phyloP scores from a whole-genome alignment of 345 rosid species.

The Melastoma malabathricum region DNA sequence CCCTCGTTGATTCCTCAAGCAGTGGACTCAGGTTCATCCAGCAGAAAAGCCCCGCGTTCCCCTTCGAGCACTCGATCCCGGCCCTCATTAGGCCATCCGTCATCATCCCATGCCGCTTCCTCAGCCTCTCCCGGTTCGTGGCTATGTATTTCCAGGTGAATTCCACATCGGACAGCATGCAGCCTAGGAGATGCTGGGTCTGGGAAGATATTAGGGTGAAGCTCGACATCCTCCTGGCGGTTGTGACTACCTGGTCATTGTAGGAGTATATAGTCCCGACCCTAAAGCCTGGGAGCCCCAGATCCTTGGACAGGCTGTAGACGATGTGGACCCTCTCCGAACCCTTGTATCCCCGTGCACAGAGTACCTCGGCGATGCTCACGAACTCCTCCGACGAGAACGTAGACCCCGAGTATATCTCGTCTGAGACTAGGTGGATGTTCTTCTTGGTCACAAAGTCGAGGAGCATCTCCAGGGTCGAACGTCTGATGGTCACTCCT shows the following conservation, averaged over 20 bases:
- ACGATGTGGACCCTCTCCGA: conserved; percentile 85
- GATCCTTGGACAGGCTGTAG: conserved; percentile 90
- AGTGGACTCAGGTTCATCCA: conserved; percentile 78
- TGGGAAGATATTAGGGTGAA: conserved; percentile 85
- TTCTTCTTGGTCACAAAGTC: conserved; percentile 54
- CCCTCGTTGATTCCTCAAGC: conserved; percentile 35
- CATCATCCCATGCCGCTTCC: conserved; percentile 54
- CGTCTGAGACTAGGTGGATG: conserved; percentile 85
- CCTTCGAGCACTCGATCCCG: conserved; percentile 73
- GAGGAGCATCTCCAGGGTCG: conserved; percentile 48
- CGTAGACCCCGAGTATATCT: conserved; percentile 85
- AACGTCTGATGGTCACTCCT: conserved; percentile 54
- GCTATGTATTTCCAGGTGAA: conserved; percentile 48
- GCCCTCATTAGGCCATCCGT: conserved; percentile 44
- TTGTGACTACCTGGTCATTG: conserved; percentile 65
- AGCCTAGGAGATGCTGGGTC: conserved; percentile 74
- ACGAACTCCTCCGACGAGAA: conserved; percentile 59
- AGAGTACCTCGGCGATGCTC: conserved; percentile 69
- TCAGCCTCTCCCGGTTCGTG: conserved; percentile 57
- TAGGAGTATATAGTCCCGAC: conserved; percentile 89
- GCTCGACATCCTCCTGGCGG: conserved; percentile 91
- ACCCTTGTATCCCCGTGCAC: conserved; percentile 18
- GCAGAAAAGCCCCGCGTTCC: conserved; percentile 88
- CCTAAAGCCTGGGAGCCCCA: conserved; percentile 90
- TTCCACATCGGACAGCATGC: conserved; percentile 54